Evolutionary conservation across 345 rosid species (phyloP), one percentile per base, ranked within the genome.

Genomic region (Hirschfeldia incana): DNA sequence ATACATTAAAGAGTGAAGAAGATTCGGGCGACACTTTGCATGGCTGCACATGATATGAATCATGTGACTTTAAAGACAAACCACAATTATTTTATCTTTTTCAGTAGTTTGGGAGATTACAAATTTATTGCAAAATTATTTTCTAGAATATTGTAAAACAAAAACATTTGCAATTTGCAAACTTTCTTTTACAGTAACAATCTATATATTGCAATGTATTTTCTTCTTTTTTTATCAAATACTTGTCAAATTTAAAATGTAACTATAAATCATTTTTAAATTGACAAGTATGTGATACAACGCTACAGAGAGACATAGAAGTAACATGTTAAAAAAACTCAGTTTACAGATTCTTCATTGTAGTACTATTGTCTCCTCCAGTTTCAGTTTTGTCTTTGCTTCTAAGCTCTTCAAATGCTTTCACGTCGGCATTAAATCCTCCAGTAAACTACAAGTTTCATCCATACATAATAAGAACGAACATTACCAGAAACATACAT

Each of bases 361-460:
- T 21, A 29, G 30, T 67, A 7, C 44, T 62, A 12, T 33, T 49
- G 33, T 83, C 86, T 81, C 87, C 90, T 71, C 72, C 87, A 2
- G 71, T 67, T 69, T 85, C 85, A 67, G 91, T 67, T 78, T 85
- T 83, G 55, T 87, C 89, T 33, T 93, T 93, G 78, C 86, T 87
- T 79, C 97, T 84, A 69, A 95, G 85, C 21, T 91, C 97, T 86
- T 95, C 98, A 73, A 93, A 95, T 61, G 93, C 95, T 87, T 90
- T 95, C 98, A 93, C 93, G 89, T 97, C 98, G 12, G 91, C 94
- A 76, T 95, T 97, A 81, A 95, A 95, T 7, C 97, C 97, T 62
- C 98, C 98, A 1, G 93, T 93, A 86, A 95, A 95, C 98, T 95
- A 89, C 76, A 76, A 67, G 17, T 72, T 62, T 57, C 16, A 67